Evolutionary conservation across 176 grass and related monocot genomes (phyloP), one percentile per base, ranked within the genome.

Genomic region (Ananas comosus): DNA sequence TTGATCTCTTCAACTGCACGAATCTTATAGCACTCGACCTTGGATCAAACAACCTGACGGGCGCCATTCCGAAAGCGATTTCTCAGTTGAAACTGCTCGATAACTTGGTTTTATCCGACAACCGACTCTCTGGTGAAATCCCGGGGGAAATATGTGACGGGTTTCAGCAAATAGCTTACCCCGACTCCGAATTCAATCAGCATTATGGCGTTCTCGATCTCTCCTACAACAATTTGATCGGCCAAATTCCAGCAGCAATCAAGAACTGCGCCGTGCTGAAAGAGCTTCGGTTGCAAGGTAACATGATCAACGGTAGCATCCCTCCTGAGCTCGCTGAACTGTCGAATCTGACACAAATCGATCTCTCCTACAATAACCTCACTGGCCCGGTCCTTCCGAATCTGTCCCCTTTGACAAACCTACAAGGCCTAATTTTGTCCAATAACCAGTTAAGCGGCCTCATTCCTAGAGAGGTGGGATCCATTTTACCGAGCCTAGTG

Each of bases 171-270:
- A 77, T 70, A 47, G 73, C 63, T 79, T 86, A 83, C 71, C 90
- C 94, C 2, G 90, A 91, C 80, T 99, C 94, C 0, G 94, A 99
- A 70, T 99, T 99, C 86, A 71, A 84, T 50, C 94, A 93, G 77
- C 94, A 99, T 53, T 84, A 99, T 22, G 94, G 94, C 13, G 76
- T 93, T 56, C 86, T 99, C 63, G 94, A 99, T 83, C 80, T 99
- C 2, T 93, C 94, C 48, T 88, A 85, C 68, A 99, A 99, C 68
- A 77, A 21, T 51, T 73, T 99, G 69, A 86, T 74, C 29, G 80
- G 94, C 71, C 72, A 79, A 56, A 99, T 99, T 64, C 94, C 94
- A 8, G 28, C 80, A 72, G 75, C 56, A 2, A 86, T 99, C 13
- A 91, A 83, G 71, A 81, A 86, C 50, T 99, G 89, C 72, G 64